These are phyloP conservation scores for Exophiala alcalophila DNA, from an alignment of 2,329 filamentous ascomycete genomes.

Conservation along the genomic window DNA sequence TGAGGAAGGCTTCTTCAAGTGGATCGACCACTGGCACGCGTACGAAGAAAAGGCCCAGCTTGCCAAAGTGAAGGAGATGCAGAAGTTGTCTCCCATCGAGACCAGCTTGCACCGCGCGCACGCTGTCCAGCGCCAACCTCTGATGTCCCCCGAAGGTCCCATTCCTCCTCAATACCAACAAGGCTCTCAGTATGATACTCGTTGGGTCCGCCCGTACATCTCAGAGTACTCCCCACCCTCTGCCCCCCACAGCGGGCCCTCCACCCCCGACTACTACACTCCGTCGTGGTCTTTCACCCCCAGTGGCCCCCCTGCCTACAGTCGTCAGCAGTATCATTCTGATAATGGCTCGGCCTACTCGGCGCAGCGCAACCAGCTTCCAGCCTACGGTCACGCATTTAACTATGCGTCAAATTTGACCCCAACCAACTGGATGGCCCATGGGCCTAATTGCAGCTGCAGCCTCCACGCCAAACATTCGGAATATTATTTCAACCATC, in stretches of 20 bases:
- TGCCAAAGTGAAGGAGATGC: constrained; percentile 44
- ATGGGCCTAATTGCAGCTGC: constrained; percentile 48
- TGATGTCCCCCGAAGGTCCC: constrained; percentile 47
- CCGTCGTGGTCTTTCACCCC: constrained; percentile 43
- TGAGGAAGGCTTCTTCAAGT: constrained; percentile 64
- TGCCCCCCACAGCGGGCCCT: constrained; percentile 48
- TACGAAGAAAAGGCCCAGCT: constrained; percentile 55
- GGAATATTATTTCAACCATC: constrained; percentile 46
- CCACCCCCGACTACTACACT: constrained; percentile 48
- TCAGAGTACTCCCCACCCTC: constrained; percentile 53
- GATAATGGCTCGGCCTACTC: constrained; percentile 20
- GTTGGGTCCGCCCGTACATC: constrained; percentile 49
- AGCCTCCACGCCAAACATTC: constrained; percentile 49
- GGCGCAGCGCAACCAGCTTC: constrained; percentile 23
- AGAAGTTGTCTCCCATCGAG: constrained; percentile 60
- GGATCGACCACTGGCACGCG: constrained; percentile 64
- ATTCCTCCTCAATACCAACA: constrained; percentile 53
- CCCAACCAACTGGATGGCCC: constrained; percentile 45
- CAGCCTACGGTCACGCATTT: constrained; percentile 19
- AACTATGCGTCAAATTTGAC: constrained; percentile 16
- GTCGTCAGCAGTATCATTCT: constrained; percentile 22
- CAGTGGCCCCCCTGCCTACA: constrained; percentile 12
- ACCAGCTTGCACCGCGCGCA: constrained; percentile 59
- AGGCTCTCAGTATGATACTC: constrained; percentile 46
- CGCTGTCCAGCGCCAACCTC: constrained; percentile 47